Evolutionary conservation across 352 stramenopile species (phyloP).

Genomic region (Phytophthora boehmeriae): DNA sequence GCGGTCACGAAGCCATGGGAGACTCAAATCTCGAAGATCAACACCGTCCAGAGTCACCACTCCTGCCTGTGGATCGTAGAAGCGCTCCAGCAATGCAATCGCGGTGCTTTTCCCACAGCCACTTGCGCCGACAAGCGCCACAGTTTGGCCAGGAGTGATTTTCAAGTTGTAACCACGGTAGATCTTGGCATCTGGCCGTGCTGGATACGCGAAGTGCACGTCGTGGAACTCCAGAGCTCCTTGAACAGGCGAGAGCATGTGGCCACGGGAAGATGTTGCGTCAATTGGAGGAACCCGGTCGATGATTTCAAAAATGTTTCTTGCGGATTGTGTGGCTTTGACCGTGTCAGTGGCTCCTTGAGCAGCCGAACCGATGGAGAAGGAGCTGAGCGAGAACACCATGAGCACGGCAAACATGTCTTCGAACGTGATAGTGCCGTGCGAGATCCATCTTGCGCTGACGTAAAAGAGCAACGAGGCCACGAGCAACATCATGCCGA

Average conservation of each 20-base stretch:
- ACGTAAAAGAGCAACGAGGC: slow-evolving; percentile 77
- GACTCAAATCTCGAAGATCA: slow-evolving; percentile 64
- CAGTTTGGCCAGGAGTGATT: slow-evolving; percentile 55
- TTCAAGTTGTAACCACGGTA: slow-evolving; percentile 74
- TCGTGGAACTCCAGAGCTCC: background rate
- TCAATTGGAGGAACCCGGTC: slow-evolving; percentile 49
- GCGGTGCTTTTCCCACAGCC: slow-evolving; percentile 89
- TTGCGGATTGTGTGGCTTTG: slow-evolving; percentile 8
- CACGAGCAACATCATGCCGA: slow-evolving; percentile 56
- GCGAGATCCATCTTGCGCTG: slow-evolving; percentile 48
- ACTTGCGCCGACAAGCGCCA: slow-evolving; percentile 86
- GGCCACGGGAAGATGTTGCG: slow-evolving; percentile 37
- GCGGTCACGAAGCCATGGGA: slow-evolving; percentile 40
- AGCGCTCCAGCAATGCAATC: slow-evolving; percentile 54
- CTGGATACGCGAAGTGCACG: background rate
- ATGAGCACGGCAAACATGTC: background rate
- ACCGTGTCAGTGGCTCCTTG: background rate
- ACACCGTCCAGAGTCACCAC: slow-evolving; percentile 65
- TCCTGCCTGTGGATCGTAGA: slow-evolving; percentile 32
- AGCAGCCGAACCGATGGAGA: background rate
- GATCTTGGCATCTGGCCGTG: slow-evolving; percentile 51
- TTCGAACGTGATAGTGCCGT: slow-evolving; percentile 17
- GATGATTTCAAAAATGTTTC: slow-evolving; percentile 61
- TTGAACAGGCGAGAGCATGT: background rate
- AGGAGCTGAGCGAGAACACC: background rate